These are phyloP conservation scores for Naematelia encephala DNA, from an alignment of 768 basidiomycete species.

Conservation along the genomic window DNA sequence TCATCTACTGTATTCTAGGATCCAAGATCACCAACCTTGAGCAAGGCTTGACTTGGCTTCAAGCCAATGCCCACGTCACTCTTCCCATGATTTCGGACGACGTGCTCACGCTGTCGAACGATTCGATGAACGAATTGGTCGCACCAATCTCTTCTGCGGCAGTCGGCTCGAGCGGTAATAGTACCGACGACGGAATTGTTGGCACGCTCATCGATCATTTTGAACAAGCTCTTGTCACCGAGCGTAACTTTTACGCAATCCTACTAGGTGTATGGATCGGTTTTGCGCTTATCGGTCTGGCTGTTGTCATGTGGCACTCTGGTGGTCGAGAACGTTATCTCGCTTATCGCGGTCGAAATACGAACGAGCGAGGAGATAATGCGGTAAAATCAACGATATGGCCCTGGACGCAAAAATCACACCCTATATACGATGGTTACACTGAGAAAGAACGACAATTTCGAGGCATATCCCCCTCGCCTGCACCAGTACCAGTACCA, in stretches of 20 bases:
- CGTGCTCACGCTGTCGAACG: conserved; percentile 71
- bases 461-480: conserved; percentile 24
- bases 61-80: conserved; percentile 76
- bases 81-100: conserved; percentile 73
- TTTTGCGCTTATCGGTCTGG: conserved; percentile 71
- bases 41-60: conserved; percentile 82
- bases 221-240: conserved; percentile 67
- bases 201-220: conserved; percentile 72
- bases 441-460: conserved; percentile 34
- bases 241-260: conserved; percentile 75
- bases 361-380: background rate
- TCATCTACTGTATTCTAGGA: conserved; percentile 86
- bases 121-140: conserved; percentile 68
- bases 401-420: conserved; percentile 20
- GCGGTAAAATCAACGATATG: conserved; percentile 10
- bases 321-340: conserved; percentile 32
- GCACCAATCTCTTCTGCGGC: conserved; percentile 72
- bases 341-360: conserved; percentile 2
- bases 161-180: conserved; percentile 60
- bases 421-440: conserved; percentile 40
- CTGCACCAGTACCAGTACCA: conserved; percentile 6
- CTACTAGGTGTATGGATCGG: conserved; percentile 80
- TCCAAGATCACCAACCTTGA: conserved; percentile 82
- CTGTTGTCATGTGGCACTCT: conserved; percentile 44
- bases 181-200: conserved; percentile 62